Evolutionary conservation across 2,329 filamentous ascomycete genomes (phyloP), one percentile per base, ranked within the genome.

Genomic region (Apiospora pterosperma): DNA sequence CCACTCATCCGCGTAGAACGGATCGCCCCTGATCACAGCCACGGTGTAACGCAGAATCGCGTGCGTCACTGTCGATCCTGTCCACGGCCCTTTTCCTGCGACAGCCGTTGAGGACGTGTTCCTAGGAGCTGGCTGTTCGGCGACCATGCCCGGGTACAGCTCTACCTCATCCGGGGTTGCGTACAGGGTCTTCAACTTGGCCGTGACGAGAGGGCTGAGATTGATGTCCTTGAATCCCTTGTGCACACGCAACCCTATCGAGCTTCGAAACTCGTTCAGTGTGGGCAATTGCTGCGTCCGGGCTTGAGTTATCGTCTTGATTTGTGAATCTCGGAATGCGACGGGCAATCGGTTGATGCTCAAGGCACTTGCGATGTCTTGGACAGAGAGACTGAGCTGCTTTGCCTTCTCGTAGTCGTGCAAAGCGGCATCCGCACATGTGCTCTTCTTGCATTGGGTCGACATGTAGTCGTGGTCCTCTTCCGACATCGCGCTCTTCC

Each of bases 111-210:
- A 80, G 81, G 62, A 80, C 81, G 23, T 86, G 79, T 21, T 81
- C 0, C 78, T 77, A 0, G 80, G 78, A 71, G 88, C 88, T 36
- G 79, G 77, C 62, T 86, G 82, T 71, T 89, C 87, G n/a, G 85
- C 78, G 66, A 91, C 84, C 1, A 92, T 76, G 11, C 90, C 90
- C 0, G 89, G 89, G 70, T 92, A 92, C 6, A 92, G 79, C 71
- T 92, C 90, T 14, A 92, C 86, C 72, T 84, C 85, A 68, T 90
- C 88, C 0, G 88, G 87, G 59, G 88, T 81, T 25, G 84, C 81
- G 74, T 90, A 90, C 14, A 90, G 77, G 68, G 85, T 80, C 66
- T 85, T 82, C 4, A 90, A 79, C 8, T 81, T 77, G 34, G 82
- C 77, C 1, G 83, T 82, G 36, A 90, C 83, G n/a, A 86, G 80